Evolutionary conservation across 495 filamentous ascomycete species (phyloP).

Genomic region (Sabuloglossum arenarium): DNA sequence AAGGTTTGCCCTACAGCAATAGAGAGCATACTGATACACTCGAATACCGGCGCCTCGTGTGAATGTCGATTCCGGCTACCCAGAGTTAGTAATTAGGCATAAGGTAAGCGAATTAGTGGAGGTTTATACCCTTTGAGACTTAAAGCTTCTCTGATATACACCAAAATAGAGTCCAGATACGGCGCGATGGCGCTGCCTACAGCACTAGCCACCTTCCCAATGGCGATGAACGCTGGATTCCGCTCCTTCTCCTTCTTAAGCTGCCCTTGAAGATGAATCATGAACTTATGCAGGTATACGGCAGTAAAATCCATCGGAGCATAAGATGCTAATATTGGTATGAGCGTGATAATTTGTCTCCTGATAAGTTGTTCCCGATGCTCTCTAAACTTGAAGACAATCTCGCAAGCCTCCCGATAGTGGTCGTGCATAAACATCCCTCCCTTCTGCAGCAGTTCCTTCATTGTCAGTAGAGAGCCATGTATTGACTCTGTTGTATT

Average conservation of each 20-base stretch:
- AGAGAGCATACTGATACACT: constrained; percentile 92
- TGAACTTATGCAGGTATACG: constrained; percentile 79
- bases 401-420: constrained; percentile 75
- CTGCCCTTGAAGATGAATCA: constrained; percentile 85
- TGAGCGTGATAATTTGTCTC: constrained; percentile 67
- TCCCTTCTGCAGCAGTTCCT: constrained; percentile 75
- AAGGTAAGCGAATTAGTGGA: background rate
- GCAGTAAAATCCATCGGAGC: constrained; percentile 67
- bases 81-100: constrained; percentile 12
- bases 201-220: constrained; percentile 89
- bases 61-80: constrained; percentile 46
- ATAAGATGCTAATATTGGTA: constrained; percentile 85
- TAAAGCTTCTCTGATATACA: constrained; percentile 78
- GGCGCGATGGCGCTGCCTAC: constrained; percentile 84
- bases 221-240: constrained; percentile 80
- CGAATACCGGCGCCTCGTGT: constrained; percentile 82
- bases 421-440: constrained; percentile 97
- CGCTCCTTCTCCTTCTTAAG: constrained; percentile 91
- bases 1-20: constrained; percentile 88
- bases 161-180: constrained; percentile 82
- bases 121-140: constrained; percentile 47
- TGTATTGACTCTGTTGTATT: constrained; percentile 71
- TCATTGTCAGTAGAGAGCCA: constrained; percentile 74
- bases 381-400: constrained; percentile 74
- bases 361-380: constrained; percentile 74